Conservation (phyloP, 768 basidiomycete species). For the Russula griseocarnosa region DNA sequence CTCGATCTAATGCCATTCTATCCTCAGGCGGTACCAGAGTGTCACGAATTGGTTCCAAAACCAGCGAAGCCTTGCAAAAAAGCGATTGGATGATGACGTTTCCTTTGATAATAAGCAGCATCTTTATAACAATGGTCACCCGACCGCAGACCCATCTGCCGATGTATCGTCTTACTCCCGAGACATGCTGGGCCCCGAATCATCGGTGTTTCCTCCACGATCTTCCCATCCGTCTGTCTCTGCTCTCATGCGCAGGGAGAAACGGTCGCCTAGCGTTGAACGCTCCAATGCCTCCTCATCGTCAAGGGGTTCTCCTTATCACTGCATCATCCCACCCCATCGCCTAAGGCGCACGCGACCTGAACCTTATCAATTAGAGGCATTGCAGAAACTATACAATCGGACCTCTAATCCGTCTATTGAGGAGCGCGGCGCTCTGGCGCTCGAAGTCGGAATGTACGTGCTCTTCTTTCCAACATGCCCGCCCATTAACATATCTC, state of each 20-base stretch:
- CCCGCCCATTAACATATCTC: slow-evolving; percentile 14
- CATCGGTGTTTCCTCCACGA: slow-evolving; percentile 34
- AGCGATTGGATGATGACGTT: slow-evolving; percentile 58
- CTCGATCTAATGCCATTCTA: slow-evolving; percentile 26
- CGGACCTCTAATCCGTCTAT: slow-evolving; percentile 73
- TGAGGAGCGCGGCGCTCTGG: slow-evolving; percentile 71
- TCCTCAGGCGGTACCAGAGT: slow-evolving; percentile 67
- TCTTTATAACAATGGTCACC: slow-evolving; percentile 30
- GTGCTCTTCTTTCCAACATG: slow-evolving; percentile 9
- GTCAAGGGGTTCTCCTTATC: slow-evolving; percentile 46
- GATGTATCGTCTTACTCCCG: slow-evolving; percentile 31
- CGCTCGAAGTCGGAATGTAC: slow-evolving; percentile 69
- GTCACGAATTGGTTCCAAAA: slow-evolving; percentile 89
- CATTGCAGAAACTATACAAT: slow-evolving; percentile 62
- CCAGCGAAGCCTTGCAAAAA: slow-evolving; percentile 73
- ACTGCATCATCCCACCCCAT: slow-evolving; percentile 38
- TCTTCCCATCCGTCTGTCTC: slow-evolving; percentile 43
- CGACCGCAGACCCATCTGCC: slow-evolving; percentile 27
- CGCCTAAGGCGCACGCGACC: slow-evolving; percentile 73
- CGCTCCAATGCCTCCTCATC: slow-evolving; percentile 37
- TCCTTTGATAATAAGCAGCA: slow-evolving; percentile 33
- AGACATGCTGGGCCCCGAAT: slow-evolving; percentile 34
- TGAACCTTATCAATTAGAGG: slow-evolving; percentile 72
- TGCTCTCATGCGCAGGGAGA: slow-evolving; percentile 37
- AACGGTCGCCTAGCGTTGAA: slow-evolving; percentile 33